Evolutionary conservation across 805 yeast genomes (phyloP).

Genomic region (Lipomyces yamadae): DNA sequence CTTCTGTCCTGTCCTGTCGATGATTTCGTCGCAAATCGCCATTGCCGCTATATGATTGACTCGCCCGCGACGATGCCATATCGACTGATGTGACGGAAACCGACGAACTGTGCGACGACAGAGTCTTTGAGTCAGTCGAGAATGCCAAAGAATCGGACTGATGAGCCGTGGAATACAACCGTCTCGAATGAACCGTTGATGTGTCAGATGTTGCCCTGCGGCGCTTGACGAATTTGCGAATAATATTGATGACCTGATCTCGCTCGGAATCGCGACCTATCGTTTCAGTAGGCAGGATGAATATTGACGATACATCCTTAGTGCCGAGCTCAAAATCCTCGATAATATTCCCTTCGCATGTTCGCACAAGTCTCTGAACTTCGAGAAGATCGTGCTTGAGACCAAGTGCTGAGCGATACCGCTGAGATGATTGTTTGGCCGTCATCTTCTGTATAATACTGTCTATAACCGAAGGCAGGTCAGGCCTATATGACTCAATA

Average conservation of each 20-base stretch:
- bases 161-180: neutral
- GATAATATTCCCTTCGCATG: conserved; percentile 9
- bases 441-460: conserved; percentile 37
- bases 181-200: neutral
- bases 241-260: conserved; percentile 11
- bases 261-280: conserved; percentile 32
- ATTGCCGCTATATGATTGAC: neutral
- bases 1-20: conserved; percentile 19
- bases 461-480: conserved; percentile 32
- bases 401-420: conserved; percentile 36
- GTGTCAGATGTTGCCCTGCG: conserved; percentile 1
- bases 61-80: neutral
- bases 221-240: conserved; percentile 28
- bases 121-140: neutral
- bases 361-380: conserved; percentile 19
- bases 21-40: neutral
- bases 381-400: conserved; percentile 29
- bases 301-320: conserved; percentile 33
- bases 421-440: conserved; percentile 26
- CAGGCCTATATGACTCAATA: conserved; percentile 30
- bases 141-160: neutral
- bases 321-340: conserved; percentile 30
- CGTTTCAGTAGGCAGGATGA: conserved; percentile 30
- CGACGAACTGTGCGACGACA: neutral
- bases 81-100: neutral